A percentile compares a stretch with the other conserved stretches of the same genome.
These are phyloP conservation scores for Cladobotryum mycophilum DNA, from an alignment of 2,329 filamentous ascomycete species.

Conservation along the genomic window DNA sequence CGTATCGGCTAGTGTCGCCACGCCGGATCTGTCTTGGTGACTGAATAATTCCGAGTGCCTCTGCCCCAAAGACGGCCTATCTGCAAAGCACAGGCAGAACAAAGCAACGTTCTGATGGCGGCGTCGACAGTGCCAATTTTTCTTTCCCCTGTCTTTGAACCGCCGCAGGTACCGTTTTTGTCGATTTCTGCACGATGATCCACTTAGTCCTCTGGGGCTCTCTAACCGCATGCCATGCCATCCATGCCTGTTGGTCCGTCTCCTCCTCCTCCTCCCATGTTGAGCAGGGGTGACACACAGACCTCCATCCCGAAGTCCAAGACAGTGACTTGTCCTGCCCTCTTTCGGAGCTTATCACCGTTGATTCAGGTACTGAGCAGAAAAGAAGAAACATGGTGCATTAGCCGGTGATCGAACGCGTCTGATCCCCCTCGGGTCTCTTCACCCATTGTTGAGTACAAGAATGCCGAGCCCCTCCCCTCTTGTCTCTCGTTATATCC, in stretches of 20 bases:
- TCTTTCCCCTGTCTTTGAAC: conserved; percentile 17
- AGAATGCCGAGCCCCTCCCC: conserved; percentile 23
- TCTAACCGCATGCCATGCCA: conserved; percentile 15
- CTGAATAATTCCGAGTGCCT: conserved; percentile 10
- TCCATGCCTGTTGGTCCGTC: conserved; percentile 5
- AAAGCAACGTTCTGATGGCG: conserved; percentile 13
- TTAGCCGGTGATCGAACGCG: conserved; percentile 19
- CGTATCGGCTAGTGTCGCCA: conserved; percentile 11
- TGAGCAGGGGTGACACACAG: conserved; percentile 27
- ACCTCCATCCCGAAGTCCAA: conserved; percentile 24
- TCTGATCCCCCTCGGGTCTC: conserved; percentile 19
- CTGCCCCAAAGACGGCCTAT: conserved; percentile 6
- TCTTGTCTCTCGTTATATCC: conserved; percentile 17
- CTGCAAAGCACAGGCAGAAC: conserved; percentile 15
- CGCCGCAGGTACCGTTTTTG: conserved; percentile 25
- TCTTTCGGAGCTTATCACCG: conserved; percentile 21
- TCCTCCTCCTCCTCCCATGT: conserved; percentile 10
- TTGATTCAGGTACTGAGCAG: conserved; percentile 25
- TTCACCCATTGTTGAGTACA: conserved; percentile 23
- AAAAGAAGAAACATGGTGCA: conserved; percentile 24
- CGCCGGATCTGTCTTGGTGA: conserved; percentile 11
- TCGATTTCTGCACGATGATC: conserved; percentile 25
- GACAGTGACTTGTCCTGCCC: conserved; percentile 27
- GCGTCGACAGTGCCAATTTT: conserved; percentile 14
- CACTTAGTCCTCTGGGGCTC: conserved; percentile 17